Evolutionary conservation across 73 alveolate species (phyloP), one percentile per base, ranked within the genome.

Genomic region (Effrenium voratum): DNA sequence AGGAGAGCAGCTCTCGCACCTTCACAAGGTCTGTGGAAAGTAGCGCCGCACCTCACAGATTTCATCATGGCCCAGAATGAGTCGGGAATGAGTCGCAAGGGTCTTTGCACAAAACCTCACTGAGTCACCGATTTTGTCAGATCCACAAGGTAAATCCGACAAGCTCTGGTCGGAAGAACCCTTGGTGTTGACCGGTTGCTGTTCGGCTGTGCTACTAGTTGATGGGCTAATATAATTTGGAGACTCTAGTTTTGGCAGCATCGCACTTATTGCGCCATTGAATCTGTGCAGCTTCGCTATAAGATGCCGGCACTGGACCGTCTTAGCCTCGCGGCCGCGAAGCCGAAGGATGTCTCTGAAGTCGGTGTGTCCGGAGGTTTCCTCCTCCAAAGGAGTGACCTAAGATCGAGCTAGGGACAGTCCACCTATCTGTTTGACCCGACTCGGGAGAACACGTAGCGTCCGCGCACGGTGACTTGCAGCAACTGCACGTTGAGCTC

Each of bases 401-500:
- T 84, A 40, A 59, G 93, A 30, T 60, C 40, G 30, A 60, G 30
- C 30, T 32, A 24, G 75, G 30, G 3, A 19, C 75, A 60, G 34
- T 60, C 30, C 75, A 60, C 30, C 36, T 4, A 60, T 10, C 30
- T 19, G 40, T 3, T 60, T 19, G 34, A 32, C 75, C 75, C 15
- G 75, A 32, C 52, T 73, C 32, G 22, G 83, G 50, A 34, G 45
- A 63, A 40, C 36, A 43, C 93, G 50, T 84, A 84, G 60, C 93
- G 77, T 38, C 93, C 93, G 43, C 93, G 93, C 43, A 84, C 93
- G 15, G 93, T 84, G 80, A 87, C 95, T 66, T 87, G 95, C 13
- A 87, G 63, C 57, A 87, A 52, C 72, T 87, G 95, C 44, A 87
- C 84, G 59, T 87, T 87, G 49, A 87, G 95, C 95, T 87, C 95